Evolutionary conservation across 1,139 yeast species (phyloP).

Genomic region (Oligophagozyma castellii): DNA sequence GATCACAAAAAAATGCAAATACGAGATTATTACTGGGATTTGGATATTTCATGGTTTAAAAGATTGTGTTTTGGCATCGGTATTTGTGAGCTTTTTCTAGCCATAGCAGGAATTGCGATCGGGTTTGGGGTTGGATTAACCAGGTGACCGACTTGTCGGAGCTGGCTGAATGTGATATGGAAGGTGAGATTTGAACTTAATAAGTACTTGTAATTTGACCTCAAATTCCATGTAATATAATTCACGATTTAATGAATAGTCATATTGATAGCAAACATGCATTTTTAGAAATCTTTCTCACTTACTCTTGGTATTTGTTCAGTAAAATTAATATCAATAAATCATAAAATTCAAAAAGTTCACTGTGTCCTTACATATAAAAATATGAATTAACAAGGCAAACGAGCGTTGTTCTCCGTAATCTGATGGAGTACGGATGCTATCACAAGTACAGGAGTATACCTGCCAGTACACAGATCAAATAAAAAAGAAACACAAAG

Average conservation of each 20-base stretch:
- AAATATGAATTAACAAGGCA: background rate
- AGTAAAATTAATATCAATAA: too few species aligned
- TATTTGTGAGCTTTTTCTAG: slow-evolving; percentile 9
- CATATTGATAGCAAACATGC: too few species aligned
- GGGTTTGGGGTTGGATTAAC: slow-evolving; percentile 28
- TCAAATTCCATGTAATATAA: too few species aligned
- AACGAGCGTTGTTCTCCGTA: background rate
- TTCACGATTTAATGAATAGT: too few species aligned
- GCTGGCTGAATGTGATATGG: too few species aligned
- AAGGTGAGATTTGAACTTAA: too few species aligned
- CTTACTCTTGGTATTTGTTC: too few species aligned
- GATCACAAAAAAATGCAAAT: slow-evolving; percentile 10
- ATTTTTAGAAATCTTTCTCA: too few species aligned
- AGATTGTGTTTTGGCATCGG: slow-evolving; percentile 15
- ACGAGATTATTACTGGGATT: slow-evolving; percentile 18
- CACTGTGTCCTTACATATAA: too few species aligned
- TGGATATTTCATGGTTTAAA: slow-evolving; percentile 17
- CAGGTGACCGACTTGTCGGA: too few species aligned
- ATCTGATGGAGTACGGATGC: slow-evolving; percentile 4
- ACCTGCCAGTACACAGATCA: slow-evolving; percentile 23
- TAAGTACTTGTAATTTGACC: too few species aligned
- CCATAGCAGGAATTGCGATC: slow-evolving; percentile 22
- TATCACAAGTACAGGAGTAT: slow-evolving; percentile 16
- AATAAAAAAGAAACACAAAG: slow-evolving; percentile 21
- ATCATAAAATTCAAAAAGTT: too few species aligned